Conservation (phyloP, 805 yeast species). For the Suhomyces pyralidae region DNA sequence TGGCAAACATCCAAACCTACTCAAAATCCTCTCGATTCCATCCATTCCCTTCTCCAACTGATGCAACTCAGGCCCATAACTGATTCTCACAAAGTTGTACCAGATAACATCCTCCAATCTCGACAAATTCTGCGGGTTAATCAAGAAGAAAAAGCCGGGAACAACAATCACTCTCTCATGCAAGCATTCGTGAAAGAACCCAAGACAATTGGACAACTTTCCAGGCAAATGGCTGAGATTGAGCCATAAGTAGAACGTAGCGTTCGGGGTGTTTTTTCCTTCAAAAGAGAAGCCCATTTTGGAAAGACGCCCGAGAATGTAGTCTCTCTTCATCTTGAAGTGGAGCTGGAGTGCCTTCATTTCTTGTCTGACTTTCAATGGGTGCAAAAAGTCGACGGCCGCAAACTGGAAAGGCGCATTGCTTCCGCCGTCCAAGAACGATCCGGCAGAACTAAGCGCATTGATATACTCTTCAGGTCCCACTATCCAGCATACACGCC, state of each 20-base stretch:
- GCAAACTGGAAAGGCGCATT: constrained; percentile 62
- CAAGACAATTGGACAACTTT: constrained; percentile 54
- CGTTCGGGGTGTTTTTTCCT: constrained; percentile 45
- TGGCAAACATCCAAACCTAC: constrained; percentile 43
- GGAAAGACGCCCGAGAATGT: constrained; percentile 45
- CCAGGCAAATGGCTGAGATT: constrained; percentile 55
- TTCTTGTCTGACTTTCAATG: constrained; percentile 47
- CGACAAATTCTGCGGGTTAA: constrained; percentile 51
- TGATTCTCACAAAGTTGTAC: constrained; percentile 57
- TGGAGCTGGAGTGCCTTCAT: constrained; percentile 58
- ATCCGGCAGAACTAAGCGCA: constrained; percentile 57
- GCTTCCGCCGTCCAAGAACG: constrained; percentile 59
- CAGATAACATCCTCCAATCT: constrained; percentile 53
- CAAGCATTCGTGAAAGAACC: constrained; percentile 61
- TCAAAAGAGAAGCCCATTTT: constrained; percentile 54
- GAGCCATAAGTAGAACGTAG: constrained; percentile 60
- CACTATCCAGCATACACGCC: constrained; percentile 62
- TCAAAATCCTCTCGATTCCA: constrained; percentile 50
- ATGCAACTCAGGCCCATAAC: constrained; percentile 58
- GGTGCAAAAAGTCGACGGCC: constrained; percentile 53
- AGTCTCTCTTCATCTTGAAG: constrained; percentile 56
- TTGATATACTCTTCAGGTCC: constrained; percentile 60
- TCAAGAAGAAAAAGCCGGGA: constrained; percentile 61
- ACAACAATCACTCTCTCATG: constrained; percentile 59
- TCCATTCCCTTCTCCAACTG: constrained; percentile 56